Conservation (phyloP, 2,329 filamentous ascomycete species). For the Xylaria sp. region DNA sequence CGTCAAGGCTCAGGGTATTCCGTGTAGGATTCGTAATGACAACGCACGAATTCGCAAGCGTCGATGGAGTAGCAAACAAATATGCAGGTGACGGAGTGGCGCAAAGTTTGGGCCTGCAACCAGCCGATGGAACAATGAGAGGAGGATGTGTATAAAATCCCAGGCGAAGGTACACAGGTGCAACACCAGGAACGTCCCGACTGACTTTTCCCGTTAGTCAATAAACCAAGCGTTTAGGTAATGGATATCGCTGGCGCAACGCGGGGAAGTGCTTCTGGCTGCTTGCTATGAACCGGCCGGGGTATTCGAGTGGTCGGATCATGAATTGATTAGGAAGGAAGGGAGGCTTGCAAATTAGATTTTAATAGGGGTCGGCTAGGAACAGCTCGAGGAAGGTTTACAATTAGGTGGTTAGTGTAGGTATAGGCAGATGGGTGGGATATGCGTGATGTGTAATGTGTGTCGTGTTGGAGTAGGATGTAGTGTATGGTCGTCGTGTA, state of each 20-base stretch:
- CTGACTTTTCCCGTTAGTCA: conserved; percentile 60
- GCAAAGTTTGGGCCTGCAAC: conserved; percentile 16
- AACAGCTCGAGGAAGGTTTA: conserved; percentile 10
- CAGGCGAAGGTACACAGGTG: conserved; percentile 24
- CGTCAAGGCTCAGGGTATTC: neutral
- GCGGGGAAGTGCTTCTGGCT: conserved; percentile 53
- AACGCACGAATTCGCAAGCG: conserved; percentile 4
- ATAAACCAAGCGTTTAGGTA: conserved; percentile 57
- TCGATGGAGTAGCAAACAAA: conserved; percentile 1
- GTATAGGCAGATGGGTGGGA: conserved; percentile 26
- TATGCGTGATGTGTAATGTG: conserved; percentile 24
- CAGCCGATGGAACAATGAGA: neutral
- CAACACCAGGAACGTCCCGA: conserved; percentile 27
- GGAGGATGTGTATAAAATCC: neutral
- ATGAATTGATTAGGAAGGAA: conserved; percentile 22
- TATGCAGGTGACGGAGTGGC: conserved; percentile 11
- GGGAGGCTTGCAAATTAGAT: conserved; percentile 19
- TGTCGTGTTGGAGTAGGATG: conserved; percentile 18
- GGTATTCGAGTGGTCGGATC: conserved; percentile 8
- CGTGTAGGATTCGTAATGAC: conserved; percentile 27
- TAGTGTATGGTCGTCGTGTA: neutral
- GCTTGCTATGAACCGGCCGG: conserved; percentile 32
- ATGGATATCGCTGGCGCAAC: conserved; percentile 53
- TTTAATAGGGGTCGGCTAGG: conserved; percentile 19
- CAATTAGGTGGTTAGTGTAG: no score